Evolutionary conservation across 176 grass and related monocot genomes (phyloP).

Genomic region (Oryza australiensis): DNA sequence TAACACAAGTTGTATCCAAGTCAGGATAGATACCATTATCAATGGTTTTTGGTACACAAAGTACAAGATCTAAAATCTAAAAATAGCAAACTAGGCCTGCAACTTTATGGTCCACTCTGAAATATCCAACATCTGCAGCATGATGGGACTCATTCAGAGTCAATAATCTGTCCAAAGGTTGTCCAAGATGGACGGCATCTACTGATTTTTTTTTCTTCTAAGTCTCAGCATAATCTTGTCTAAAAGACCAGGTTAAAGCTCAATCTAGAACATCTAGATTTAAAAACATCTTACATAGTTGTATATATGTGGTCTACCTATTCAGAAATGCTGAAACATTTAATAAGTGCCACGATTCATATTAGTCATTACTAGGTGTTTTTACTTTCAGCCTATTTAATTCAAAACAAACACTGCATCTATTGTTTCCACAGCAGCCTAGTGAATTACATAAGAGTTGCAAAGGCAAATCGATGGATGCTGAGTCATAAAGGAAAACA

Average conservation of each 20-base stretch:
- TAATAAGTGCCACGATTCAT: not conserved
- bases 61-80: slow-evolving; percentile 22
- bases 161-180: not conserved
- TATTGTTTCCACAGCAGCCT: not conserved
- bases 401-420: not conserved
- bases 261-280: not conserved
- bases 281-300: not conserved
- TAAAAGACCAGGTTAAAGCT: not conserved
- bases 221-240: not conserved
- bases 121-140: not conserved
- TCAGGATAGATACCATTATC: not conserved
- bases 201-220: not conserved
- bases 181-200: not conserved
- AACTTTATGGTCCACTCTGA: slow-evolving; percentile 14
- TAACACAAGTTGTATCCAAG: not conserved
- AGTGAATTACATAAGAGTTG: not conserved
- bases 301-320: not conserved
- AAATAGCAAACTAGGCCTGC: not conserved
- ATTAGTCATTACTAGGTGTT: not conserved
- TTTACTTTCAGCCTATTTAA: not conserved
- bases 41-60: not conserved
- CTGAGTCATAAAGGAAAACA: slow-evolving; percentile 1
- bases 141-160: not conserved
- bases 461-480: not conserved
- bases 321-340: not conserved